Percentiles rank a stretch among this genome's conserved stretches.
Conservation (phyloP, 352 stramenopile genomes). For the Phytophthora macrochlamydospora region DNA sequence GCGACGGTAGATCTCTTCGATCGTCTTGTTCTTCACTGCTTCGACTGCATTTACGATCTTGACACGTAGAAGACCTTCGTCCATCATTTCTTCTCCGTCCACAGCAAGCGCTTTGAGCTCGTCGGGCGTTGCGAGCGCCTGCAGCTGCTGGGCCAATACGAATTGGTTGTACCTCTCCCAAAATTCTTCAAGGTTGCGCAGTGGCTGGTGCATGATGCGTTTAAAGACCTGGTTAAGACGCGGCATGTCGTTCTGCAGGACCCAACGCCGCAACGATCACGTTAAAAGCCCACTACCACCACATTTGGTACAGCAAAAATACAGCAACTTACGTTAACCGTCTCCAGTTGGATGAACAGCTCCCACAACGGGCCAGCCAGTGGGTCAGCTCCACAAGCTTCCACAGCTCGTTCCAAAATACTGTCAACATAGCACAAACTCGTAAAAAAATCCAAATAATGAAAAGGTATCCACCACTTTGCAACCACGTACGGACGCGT, state of each 20-base stretch:
- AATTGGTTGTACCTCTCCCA: slow-evolving; percentile 90
- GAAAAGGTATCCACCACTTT: no score
- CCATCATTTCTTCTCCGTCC: slow-evolving; percentile 67
- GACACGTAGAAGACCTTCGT: slow-evolving; percentile 79
- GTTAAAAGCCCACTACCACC: background rate
- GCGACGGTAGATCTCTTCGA: slow-evolving; percentile 62
- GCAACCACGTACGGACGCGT: slow-evolving; percentile 48
- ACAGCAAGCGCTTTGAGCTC: slow-evolving; percentile 63
- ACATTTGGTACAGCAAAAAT: background rate
- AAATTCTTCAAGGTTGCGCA: slow-evolving; percentile 83
- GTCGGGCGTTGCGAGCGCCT: slow-evolving; percentile 60
- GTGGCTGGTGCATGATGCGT: slow-evolving; percentile 69
- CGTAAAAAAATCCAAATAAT: no score
- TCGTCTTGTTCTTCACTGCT: slow-evolving; percentile 69
- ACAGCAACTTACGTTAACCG: slow-evolving; percentile 57
- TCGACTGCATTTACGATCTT: slow-evolving; percentile 85
- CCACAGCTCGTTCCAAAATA: slow-evolving; percentile 58
- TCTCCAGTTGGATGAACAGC: slow-evolving; percentile 81
- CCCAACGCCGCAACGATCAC: background rate
- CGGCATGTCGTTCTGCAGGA: slow-evolving; percentile 78
- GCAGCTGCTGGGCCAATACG: slow-evolving; percentile 73
- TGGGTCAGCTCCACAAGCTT: slow-evolving; percentile 65
- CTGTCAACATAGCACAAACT: slow-evolving; percentile 17
- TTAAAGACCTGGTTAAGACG: slow-evolving; percentile 84
- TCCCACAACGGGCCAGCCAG: slow-evolving; percentile 78